These are phyloP conservation scores for Cordyceps cicadae DNA, from an alignment of 2,329 filamentous ascomycete genomes.

Conservation along the genomic window DNA sequence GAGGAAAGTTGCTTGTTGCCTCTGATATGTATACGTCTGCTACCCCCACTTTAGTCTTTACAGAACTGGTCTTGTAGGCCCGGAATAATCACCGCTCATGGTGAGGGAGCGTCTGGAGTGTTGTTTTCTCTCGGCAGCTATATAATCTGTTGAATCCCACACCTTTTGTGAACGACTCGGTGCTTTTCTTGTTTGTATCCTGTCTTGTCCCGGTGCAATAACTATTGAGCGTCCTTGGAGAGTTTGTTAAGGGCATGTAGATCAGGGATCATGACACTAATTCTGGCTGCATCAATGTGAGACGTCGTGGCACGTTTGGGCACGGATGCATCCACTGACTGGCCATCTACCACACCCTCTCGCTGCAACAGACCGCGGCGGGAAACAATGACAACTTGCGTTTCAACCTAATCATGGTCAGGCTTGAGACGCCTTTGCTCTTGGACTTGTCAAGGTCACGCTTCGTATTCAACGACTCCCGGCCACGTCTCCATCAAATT, in stretches of 20 bases:
- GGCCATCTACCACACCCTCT: background rate
- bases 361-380: background rate
- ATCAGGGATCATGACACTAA: background rate
- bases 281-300: constrained; percentile 1
- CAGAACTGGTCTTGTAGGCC: constrained; percentile 7
- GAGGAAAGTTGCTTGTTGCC: background rate
- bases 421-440: background rate
- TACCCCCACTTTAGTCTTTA: background rate
- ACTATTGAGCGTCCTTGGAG: background rate
- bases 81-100: constrained; percentile 5
- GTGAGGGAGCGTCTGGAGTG: constrained; percentile 1
- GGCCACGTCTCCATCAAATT: background rate
- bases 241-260: background rate
- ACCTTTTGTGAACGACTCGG: background rate
- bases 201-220: background rate
- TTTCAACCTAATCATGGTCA: constrained; percentile 4
- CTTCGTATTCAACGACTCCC: background rate
- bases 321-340: constrained; percentile 1
- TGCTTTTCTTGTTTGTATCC: background rate
- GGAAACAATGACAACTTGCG: background rate
- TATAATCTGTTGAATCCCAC: background rate
- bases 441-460: background rate
- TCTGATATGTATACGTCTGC: background rate
- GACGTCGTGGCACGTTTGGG: constrained; percentile 4
- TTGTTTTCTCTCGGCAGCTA: background rate